Conservation (phyloP, 1,139 yeast species). For the Pichia norvegensis region DNA sequence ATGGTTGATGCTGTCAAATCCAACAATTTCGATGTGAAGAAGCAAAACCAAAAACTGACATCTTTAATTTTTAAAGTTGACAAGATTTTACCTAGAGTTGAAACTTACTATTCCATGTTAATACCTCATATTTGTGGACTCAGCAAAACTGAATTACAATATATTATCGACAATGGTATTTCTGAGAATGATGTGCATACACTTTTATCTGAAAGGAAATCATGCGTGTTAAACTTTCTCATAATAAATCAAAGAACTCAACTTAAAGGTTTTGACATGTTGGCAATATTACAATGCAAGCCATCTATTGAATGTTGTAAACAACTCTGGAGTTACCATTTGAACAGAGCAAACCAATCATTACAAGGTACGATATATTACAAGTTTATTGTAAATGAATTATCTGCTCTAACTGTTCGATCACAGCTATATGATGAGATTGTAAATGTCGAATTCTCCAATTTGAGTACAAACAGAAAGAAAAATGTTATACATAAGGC, state of each 20-base stretch:
- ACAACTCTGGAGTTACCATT: slow-evolving; percentile 7
- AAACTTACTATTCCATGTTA: slow-evolving; percentile 1
- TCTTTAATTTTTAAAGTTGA: not conserved
- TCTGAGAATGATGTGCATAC: not conserved
- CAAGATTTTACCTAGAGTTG: not conserved
- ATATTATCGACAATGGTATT: not conserved
- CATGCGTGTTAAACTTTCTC: not conserved
- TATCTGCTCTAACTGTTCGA: not conserved
- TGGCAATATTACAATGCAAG: slow-evolving; percentile 1
- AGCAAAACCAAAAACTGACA: slow-evolving; percentile 2
- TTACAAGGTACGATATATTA: slow-evolving; percentile 4
- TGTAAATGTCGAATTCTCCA: slow-evolving; percentile 8
- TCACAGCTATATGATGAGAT: slow-evolving; percentile 3
- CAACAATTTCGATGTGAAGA: not conserved
- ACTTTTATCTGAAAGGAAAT: not conserved
- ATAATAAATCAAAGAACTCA: not conserved
- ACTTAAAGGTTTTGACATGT: slow-evolving; percentile 2
- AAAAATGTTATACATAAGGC: slow-evolving; percentile 1
- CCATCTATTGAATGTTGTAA: not conserved
- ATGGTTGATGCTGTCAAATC: slow-evolving; percentile 8
- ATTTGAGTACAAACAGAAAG: slow-evolving; percentile 7
- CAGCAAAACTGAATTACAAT: slow-evolving; percentile 1
- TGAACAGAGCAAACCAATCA: slow-evolving; percentile 1
- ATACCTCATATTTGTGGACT: not conserved
- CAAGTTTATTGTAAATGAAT: slow-evolving; percentile 3